Conservation (phyloP, 2,329 filamentous ascomycete species). For the Cyclaneusma minus region DNA sequence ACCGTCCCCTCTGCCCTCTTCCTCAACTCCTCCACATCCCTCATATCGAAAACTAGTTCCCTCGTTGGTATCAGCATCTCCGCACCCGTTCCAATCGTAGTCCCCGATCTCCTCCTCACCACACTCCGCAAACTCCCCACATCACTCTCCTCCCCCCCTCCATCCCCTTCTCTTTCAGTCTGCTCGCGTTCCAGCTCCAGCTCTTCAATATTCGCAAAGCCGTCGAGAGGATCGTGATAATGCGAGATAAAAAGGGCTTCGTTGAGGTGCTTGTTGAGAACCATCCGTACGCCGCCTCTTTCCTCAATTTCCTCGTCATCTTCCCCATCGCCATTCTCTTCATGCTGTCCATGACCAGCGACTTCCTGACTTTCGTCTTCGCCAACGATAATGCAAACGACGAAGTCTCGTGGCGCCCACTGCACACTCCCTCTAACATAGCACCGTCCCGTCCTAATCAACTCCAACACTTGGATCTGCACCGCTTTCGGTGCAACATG, state of each 20-base stretch:
- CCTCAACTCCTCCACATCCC: too few relatives aligned
- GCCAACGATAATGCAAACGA: conserved; percentile 49
- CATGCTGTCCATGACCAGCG: conserved; percentile 4
- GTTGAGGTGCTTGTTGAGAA: conserved; percentile 48
- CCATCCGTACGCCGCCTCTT: too few relatives aligned
- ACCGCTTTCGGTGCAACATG: conserved; percentile 58
- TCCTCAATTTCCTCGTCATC: neutral
- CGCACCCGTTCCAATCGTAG: too few relatives aligned
- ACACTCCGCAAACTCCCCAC: too few relatives aligned
- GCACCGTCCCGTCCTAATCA: conserved; percentile 66
- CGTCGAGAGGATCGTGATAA: conserved; percentile 58
- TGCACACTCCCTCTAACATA: conserved; percentile 63
- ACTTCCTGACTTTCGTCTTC: too few relatives aligned
- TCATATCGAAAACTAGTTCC: too few relatives aligned
- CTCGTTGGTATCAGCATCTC: too few relatives aligned
- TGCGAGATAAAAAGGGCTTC: conserved; percentile 83
- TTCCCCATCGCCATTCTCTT: neutral
- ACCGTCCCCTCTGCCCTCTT: too few relatives aligned
- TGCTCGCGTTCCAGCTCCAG: too few relatives aligned
- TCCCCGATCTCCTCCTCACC: too few relatives aligned
- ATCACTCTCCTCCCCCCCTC: conserved; percentile 8
- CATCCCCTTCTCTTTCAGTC: conserved; percentile 17
- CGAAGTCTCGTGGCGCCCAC: conserved; percentile 58
- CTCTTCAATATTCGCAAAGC: conserved; percentile 62
- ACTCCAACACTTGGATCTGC: conserved; percentile 66